phyloP scores from a whole-genome alignment of 208 protist genomes.

The Leishmania arabica region DNA sequence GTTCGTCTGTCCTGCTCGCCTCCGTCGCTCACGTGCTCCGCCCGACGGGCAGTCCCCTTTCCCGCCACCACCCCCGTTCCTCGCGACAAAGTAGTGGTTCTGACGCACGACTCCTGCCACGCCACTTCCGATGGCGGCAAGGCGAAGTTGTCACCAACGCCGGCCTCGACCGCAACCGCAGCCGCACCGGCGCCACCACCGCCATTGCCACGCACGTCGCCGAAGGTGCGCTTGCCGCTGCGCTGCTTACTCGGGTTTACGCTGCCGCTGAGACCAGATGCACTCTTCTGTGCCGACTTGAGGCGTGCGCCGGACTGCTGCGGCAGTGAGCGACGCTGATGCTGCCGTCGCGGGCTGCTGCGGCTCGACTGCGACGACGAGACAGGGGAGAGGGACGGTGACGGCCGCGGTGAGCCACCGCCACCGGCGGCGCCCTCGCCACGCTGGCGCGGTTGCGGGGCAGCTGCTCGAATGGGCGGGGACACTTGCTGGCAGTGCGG shows the following conservation, averaged over 20 bases:
- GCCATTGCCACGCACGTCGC: conserved; percentile 1
- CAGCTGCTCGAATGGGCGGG: not conserved
- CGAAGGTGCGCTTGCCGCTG: not conserved
- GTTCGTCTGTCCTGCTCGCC: not conserved
- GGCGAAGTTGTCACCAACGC: conserved; percentile 15
- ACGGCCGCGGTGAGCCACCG: not conserved
- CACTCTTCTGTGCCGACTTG: not conserved
- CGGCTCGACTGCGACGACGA: not conserved
- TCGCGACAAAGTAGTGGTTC: not conserved
- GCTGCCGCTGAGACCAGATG: not conserved
- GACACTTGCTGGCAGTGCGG: not conserved
- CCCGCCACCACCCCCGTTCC: not conserved
- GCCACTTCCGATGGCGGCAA: conserved; percentile 24
- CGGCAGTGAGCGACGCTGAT: conserved; percentile 8
- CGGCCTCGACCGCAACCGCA: not conserved
- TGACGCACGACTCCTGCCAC: conserved; percentile 1
- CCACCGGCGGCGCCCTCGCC: not conserved
- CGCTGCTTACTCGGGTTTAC: conserved; percentile 3
- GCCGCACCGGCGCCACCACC: not conserved
- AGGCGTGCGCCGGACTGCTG: not conserved
- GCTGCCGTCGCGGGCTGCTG: not conserved
- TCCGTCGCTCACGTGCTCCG: conserved; percentile 4
- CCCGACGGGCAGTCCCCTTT: not conserved
- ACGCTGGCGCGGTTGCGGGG: not conserved
- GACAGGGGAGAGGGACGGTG: conserved; percentile 4